Base-by-base conservation (phyloP, 139 green algal species). In the Tetradesmus obliquus region DNA sequence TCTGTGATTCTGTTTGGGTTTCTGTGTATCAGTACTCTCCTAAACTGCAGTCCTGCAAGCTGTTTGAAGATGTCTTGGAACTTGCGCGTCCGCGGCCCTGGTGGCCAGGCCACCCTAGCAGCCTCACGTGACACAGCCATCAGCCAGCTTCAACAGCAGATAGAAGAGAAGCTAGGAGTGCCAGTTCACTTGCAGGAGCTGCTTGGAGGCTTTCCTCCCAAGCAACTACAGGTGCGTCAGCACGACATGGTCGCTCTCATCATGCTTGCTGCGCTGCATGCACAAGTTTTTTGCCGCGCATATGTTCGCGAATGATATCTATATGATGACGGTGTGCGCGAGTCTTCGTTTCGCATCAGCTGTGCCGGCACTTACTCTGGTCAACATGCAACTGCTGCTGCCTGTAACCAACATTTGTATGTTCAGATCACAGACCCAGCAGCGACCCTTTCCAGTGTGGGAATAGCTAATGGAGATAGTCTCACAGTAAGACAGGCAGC, bases 191-290 rank as follows among this genome's bases (percentile, higher is more conserved):
- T 22, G 8, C 95, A 96, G 80, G 96, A 98, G 84, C 55, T 98
- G 2, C 90, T 97, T 0, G 69, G 85, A 0, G 96, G 96, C 17
- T 98, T 97, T 58, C 96, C 96, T 2, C 96, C 95, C 0, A 95
- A 94, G 86, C 72, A 55, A 2, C 24, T 97, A 17, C 45, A 92
- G 91, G 94, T 94, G 79, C 24, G 72, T 60, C 60, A 87, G 84
- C 22, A 51, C 80, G 74, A 15, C 55, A 71, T 19, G 45, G 32
- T 45, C 32, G 22, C 71, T 54, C 24, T 81, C 53, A 7, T 82
- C 17, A 57, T 82, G 66, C 19, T 66, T 62, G 17, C 15, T 7
- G 20, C 54, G 19, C 20, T 74, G 55, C 69, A 84, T 54, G 17
- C 10, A 32, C n/a, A 60, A 45, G 32, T 45, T 45, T 45, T 45